Conservation (phyloP, 73 alveolate species). For the Tetrahymena borealis region DNA sequence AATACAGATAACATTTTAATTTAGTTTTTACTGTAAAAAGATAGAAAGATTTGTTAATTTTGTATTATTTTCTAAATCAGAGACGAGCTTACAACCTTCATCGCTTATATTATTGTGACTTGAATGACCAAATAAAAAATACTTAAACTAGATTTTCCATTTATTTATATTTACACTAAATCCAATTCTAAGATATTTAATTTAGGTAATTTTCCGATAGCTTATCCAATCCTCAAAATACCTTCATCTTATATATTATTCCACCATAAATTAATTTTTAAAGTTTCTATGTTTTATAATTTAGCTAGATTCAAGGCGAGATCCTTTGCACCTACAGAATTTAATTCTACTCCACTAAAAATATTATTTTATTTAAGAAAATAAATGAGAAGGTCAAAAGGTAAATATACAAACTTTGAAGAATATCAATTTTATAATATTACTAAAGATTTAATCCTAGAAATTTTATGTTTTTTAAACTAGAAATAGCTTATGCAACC, state of each 20-base stretch:
- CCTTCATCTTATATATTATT: neutral
- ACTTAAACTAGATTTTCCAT: neutral
- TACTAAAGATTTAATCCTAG: neutral
- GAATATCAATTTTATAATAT: neutral
- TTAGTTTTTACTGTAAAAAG: neutral
- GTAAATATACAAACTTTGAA: neutral
- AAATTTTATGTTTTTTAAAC: neutral
- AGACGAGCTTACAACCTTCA: neutral
- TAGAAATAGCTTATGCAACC: neutral
- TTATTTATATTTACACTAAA: neutral
- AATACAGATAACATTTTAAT: neutral
- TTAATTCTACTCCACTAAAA: neutral
- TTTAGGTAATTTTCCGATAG: neutral
- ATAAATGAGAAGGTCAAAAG: neutral
- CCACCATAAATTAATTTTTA: neutral
- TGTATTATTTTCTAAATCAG: neutral
- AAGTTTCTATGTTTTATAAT: neutral
- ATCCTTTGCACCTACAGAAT: neutral
- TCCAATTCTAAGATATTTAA: neutral
- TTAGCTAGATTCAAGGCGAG: neutral
- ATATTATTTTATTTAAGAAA: neutral
- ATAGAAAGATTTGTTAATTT: neutral
- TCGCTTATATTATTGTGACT: neutral
- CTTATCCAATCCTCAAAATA: neutral
- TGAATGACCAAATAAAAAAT: neutral